Conservation (phyloP, 2,329 filamentous ascomycete genomes). For the Cercospora sp. region DNA sequence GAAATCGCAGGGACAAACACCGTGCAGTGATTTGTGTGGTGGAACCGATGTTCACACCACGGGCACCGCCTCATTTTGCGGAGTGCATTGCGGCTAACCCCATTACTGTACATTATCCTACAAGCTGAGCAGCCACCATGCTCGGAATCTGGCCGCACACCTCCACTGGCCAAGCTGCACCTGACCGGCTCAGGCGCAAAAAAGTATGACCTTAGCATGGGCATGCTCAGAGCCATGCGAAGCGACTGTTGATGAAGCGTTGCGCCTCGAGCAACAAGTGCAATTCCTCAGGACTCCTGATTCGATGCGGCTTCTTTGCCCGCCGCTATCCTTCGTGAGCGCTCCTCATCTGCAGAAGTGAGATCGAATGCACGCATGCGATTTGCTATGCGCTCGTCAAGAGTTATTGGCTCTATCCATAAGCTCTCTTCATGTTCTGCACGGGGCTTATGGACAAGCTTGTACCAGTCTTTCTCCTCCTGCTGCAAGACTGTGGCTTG, state of each 20-base stretch:
- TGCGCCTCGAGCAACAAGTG: background rate
- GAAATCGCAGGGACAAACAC: background rate
- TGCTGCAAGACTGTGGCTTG: slow-evolving; percentile 63
- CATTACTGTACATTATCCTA: slow-evolving; percentile 14
- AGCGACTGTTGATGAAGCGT: background rate
- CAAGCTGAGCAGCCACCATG: background rate
- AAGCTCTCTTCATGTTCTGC: slow-evolving; percentile 59
- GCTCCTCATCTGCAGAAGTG: slow-evolving; percentile 65
- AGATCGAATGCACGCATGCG: slow-evolving; percentile 82
- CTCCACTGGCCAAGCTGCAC: background rate
- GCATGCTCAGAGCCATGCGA: background rate
- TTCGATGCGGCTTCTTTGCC: slow-evolving; percentile 23
- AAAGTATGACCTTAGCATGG: background rate
- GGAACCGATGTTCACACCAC: background rate
- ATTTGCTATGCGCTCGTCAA: slow-evolving; percentile 72
- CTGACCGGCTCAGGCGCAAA: background rate
- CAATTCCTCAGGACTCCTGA: background rate
- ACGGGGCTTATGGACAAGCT: slow-evolving; percentile 62
- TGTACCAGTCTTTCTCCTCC: slow-evolving; percentile 83
- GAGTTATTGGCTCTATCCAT: slow-evolving; percentile 68
- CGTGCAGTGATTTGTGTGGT: background rate
- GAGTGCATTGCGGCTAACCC: background rate
- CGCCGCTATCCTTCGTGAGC: slow-evolving; percentile 51
- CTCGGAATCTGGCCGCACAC: background rate
- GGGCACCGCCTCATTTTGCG: slow-evolving; percentile 3